Evolutionary conservation across 768 basidiomycete species (phyloP).

Genomic region (Termitomyces sp.): DNA sequence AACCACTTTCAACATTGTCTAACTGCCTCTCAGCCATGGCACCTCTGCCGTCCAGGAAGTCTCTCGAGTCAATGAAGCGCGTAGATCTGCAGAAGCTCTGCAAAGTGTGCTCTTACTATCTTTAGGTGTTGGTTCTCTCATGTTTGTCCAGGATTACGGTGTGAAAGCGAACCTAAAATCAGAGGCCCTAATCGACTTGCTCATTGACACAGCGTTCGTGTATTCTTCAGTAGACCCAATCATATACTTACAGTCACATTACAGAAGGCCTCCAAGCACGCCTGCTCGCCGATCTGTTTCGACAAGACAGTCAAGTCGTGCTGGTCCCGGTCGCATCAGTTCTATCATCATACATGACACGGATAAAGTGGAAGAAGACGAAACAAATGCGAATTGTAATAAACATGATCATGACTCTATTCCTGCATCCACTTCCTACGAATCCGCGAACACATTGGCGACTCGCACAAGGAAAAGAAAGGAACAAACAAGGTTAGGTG

Average conservation of each 20-base stretch:
- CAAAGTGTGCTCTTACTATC: conserved; percentile 44
- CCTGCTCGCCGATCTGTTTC: conserved; percentile 31
- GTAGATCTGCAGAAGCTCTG: conserved; percentile 60
- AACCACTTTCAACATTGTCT: conserved; percentile 15
- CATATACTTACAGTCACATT: background rate
- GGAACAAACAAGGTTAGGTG: conserved; percentile 68
- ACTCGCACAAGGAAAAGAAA: conserved; percentile 67
- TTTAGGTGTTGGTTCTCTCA: conserved; percentile 10
- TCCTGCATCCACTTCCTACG: conserved; percentile 19
- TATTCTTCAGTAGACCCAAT: conserved; percentile 6
- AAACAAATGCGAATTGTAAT: conserved; percentile 17
- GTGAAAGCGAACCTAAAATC: conserved; percentile 83
- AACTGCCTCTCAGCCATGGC: conserved; percentile 29
- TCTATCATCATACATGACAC: conserved; percentile 49
- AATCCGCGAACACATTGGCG: conserved; percentile 23
- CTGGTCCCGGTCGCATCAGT: conserved; percentile 37
- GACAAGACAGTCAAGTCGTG: conserved; percentile 33
- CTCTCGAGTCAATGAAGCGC: conserved; percentile 44
- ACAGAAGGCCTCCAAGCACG: conserved; percentile 19
- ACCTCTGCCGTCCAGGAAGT: conserved; percentile 37
- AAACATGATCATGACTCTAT: conserved; percentile 14
- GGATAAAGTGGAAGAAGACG: conserved; percentile 41
- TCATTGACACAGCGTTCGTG: conserved; percentile 57
- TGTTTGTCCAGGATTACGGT: conserved; percentile 59
- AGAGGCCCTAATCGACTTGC: conserved; percentile 71